A percentile compares a stretch with the other conserved stretches of the same genome.
These are phyloP conservation scores for Symbiodinium pilosum DNA, from an alignment of 73 alveolate genomes.

Conservation along the genomic window DNA sequence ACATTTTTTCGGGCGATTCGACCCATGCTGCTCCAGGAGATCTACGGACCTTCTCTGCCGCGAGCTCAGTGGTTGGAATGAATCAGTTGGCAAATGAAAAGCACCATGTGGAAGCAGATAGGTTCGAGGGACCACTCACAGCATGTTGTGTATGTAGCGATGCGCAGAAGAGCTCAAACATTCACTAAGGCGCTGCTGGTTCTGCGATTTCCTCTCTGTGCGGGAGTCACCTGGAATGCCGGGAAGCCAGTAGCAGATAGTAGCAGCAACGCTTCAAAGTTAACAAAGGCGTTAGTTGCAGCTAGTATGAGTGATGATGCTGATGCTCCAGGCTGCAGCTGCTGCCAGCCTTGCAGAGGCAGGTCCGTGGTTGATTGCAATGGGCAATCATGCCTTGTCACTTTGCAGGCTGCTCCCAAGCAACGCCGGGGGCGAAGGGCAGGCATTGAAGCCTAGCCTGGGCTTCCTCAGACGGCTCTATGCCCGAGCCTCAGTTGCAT, in stretches of 20 bases:
- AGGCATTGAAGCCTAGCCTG: neutral
- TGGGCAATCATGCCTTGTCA: too few species aligned
- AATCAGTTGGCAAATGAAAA: too few species aligned
- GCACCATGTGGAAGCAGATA: too few species aligned
- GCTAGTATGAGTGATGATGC: too few species aligned
- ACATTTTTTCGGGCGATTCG: neutral
- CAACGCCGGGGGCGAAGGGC: slow-evolving; percentile 4
- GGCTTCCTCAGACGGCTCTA: neutral
- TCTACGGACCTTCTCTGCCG: slow-evolving; percentile 28
- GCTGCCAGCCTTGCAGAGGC: slow-evolving; percentile 31
- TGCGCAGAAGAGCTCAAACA: too few species aligned
- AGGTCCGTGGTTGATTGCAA: neutral
- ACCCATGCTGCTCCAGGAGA: slow-evolving; percentile 44
- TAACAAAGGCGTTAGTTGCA: too few species aligned
- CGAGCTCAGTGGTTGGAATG: too few species aligned
- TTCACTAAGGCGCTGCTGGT: slow-evolving; percentile 76
- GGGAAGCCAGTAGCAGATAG: neutral
- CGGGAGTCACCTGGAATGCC: slow-evolving; percentile 83
- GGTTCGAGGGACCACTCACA: too few species aligned
- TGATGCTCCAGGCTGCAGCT: slow-evolving; percentile 28
- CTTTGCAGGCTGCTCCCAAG: slow-evolving; percentile 9
- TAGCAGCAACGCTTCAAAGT: too few species aligned
- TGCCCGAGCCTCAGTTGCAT: too few species aligned
- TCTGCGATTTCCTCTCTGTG: slow-evolving; percentile 59
- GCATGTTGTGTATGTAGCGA: too few species aligned